Base-by-base conservation (phyloP, 805 yeast species). In the Candida ortonii region DNA sequence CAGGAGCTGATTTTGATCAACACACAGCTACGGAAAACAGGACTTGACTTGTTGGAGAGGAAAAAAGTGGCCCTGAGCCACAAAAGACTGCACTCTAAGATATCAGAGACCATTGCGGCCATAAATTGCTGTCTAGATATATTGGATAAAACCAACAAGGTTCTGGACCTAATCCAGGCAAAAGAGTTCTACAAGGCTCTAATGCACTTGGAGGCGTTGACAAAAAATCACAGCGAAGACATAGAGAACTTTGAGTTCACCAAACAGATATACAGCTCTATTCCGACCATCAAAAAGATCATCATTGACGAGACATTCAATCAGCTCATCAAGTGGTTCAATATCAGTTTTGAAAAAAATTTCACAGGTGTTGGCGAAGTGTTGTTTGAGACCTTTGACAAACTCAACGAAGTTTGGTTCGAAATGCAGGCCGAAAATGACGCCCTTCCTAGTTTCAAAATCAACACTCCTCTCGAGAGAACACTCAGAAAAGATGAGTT, bases 401-500 rank as follows among this genome's bases (percentile, higher is more conserved):
- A 60, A 1, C 73, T 88, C 52, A 74, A 82, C 32, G 65, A 69
- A 11, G 65, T 68, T 24, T 85, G 94, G 90, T 67, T 69, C 22
- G 43, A 55, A 2, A 63, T 64, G 44, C 77, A 72, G 39, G 50
- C 62, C 6, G 52, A 62, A 7, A 70, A 71, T 38, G 62, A 61
- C 5, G 64, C 66, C 20, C 67, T 80, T 32, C 57, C 66, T 4
- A 62, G 71, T 6, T 85, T 76, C 55, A 79, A 83, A 49, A 73
- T 90, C 45, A 89, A 89, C 55, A 84, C 96, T 0, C 84, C 95
- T 0, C 84, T 89, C 5, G 97, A 90, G 57, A 59, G 75, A 6
- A 76, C 95, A 6, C 66, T 87, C 53, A 69, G 97, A 49, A 69
- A 80, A 0, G 62, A 64, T 7, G 33, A 46, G 14, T 33, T 55